Percentiles rank a stretch among this genome's conserved stretches.
These are phyloP conservation scores for Salix koriyanagi DNA, from an alignment of 345 rosid genomes.

Conservation along the genomic window DNA sequence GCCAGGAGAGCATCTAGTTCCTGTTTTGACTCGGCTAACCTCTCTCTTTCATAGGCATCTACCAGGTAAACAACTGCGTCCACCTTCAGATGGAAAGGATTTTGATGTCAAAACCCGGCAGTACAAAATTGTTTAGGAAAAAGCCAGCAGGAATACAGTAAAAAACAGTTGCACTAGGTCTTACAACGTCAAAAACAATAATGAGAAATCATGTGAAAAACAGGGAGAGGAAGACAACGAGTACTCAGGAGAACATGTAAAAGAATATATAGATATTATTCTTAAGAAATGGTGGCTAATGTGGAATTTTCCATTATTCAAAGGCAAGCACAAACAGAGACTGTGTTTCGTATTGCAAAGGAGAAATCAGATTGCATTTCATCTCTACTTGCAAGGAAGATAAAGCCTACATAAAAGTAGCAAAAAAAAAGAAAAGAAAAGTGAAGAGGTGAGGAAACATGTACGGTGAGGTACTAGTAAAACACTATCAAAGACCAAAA, in stretches of 20 bases:
- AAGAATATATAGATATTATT: neutral
- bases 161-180: neutral
- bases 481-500: constrained; percentile 16
- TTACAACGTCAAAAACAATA: neutral
- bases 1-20: constrained; percentile 66
- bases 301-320: neutral
- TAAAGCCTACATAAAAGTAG: neutral
- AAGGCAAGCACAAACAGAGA: neutral
- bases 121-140: neutral
- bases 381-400: neutral
- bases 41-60: constrained; percentile 65
- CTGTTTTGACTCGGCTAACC: constrained; percentile 53
- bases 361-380: neutral
- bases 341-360: neutral
- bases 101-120: neutral
- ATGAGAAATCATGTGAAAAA: neutral
- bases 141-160: neutral
- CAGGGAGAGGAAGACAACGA: neutral
- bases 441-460: neutral
- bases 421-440: neutral
- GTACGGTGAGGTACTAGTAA: constrained; percentile 19
- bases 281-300: no score
- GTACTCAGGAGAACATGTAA: neutral
- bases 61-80: constrained; percentile 75
- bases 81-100: constrained; percentile 32